Evolutionary conservation across 2,329 filamentous ascomycete species (phyloP), one percentile per base, ranked within the genome.

Genomic region (Gnomoniopsis smithogilvyi): DNA sequence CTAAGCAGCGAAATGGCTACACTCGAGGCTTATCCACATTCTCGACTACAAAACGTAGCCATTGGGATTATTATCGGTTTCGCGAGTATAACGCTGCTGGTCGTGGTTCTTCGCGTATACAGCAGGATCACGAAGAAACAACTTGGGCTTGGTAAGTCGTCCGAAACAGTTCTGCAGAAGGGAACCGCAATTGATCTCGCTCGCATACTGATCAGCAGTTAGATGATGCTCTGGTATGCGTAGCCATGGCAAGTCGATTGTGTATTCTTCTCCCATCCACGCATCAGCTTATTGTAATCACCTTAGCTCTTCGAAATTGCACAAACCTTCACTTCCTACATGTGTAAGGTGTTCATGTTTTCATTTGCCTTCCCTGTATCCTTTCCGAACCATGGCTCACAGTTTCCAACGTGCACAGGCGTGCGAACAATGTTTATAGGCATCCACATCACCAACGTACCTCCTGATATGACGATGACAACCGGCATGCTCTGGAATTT

Each of bases 401-500:
- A 3, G 3, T 3, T 22, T 4, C 17, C 17, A 45, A 14, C n/a
- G 10, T 41, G 8, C 6, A 6, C n/a, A 45, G 43, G n/a, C 17
- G 19, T 45, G 17, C 43, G 43, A 3, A 45, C 43, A 10, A 19
- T 45, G n/a, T 45, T 45, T n/a, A 10, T 19, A 45, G 43, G 43
- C 11, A 22, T 45, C 43, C 43, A 19, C 11, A 19, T 6, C 8
- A 21, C 43, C n/a, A n/a, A 45, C 3, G 11, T 45, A 10, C 43
- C 43, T 19, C 17, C 15, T 6, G 19, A 11, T 2, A 6, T 19
- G 1, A 19, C 43, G n/a, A 22, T 45, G 1, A 68, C 65, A 0
- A 59, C 67, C 33, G 68, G 59, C 1, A 48, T 66, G 21, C 63
- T 69, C 24, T 73, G 71, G 70, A 60, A 65, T 34, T 73, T 69